Base-by-base conservation (phyloP, 176 grass and related monocot genomes). In the Oropetium thomaeum region DNA sequence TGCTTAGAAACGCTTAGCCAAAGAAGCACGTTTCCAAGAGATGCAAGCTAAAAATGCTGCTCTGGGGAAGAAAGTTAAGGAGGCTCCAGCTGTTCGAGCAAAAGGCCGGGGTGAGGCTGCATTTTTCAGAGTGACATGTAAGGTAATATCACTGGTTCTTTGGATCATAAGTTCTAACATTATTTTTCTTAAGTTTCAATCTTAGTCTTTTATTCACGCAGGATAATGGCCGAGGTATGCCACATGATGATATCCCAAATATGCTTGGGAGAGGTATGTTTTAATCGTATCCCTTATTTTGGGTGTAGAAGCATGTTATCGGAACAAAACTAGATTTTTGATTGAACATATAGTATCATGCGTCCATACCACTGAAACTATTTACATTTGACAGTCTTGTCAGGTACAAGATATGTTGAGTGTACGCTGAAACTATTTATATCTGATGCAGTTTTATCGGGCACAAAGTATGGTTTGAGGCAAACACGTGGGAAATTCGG, bases 401-500 rank as follows among this genome's bases (percentile, higher is more conserved):
- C 84, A 33, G 88, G 88, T 39, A 97, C 94, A 67, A 97, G 93
- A 61, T 97, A 93, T 93, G 51, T 78, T 93, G 80, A 87, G 87
- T 55, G 7, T 55, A 25, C 10, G 27, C 53, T 57, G 10, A 57
- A 57, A 27, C 13, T 57, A 27, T 57, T 57, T 13, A 57, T 27
- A 57, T 57, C 17, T 6, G 10, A 19, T 93, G 80, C 88, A 97
- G 90, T 97, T 74, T 80, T 97, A 20, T 97, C 94, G 53, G 94
- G 94, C 34, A 97, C 94, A 71, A 97, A 97, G 65, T 97, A 97
- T 97, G 94, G 94, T 64, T 81, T 97, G 85, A 89, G 89, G 90
- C 94, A 97, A 89, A 97, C 94, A 28, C 94, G 94, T 80, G 94
- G 94, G 25, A 97, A 97, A 83, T 97, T 97, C 76, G 94, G 94